Percentiles rank a stretch among this genome's conserved stretches.
These are phyloP conservation scores for Cruciata laevipes DNA, from an alignment of 257 asterid species.

Conservation along the genomic window DNA sequence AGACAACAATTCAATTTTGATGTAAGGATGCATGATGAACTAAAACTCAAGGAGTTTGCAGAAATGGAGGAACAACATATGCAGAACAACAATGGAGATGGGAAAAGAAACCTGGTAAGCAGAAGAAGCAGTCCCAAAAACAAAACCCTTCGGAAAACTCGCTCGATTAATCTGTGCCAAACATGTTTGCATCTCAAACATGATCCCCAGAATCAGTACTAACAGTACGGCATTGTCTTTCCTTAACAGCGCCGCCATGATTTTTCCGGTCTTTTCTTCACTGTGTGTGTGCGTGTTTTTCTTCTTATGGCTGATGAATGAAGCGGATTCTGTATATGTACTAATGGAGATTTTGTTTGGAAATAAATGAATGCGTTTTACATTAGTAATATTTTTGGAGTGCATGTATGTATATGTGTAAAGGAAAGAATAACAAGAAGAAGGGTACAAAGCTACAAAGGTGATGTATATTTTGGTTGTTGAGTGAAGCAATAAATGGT, in stretches of 20 bases:
- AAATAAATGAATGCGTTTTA: not conserved
- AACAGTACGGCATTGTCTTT: slow-evolving; percentile 11
- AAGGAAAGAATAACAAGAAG: not conserved
- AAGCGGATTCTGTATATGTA: not conserved
- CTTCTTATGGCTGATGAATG: not conserved
- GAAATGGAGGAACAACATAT: not conserved
- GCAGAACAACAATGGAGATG: no score
- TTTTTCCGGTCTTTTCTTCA: not conserved
- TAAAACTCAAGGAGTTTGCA: not conserved
- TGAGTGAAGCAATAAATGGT: slow-evolving; percentile 13
- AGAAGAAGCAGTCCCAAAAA: slow-evolving; percentile 89
- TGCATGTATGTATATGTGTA: not conserved
- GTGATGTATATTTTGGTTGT: slow-evolving; percentile 7
- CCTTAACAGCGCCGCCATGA: slow-evolving; percentile 18
- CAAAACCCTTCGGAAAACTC: slow-evolving; percentile 73
- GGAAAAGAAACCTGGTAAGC: slow-evolving; percentile 56
- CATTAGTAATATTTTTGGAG: not conserved
- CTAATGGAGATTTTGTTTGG: not conserved
- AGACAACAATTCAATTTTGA: no score
- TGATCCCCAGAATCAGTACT: slow-evolving; percentile 22
- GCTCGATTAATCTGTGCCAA: slow-evolving; percentile 40
- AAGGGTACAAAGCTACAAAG: no score
- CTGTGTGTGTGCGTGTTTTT: not conserved
- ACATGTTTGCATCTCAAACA: slow-evolving; percentile 23
- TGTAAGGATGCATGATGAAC: not conserved